Evolutionary conservation across 306 rosid genomes (phyloP), one percentile per base, ranked within the genome.

Genomic region (Quercus berberidifolia): DNA sequence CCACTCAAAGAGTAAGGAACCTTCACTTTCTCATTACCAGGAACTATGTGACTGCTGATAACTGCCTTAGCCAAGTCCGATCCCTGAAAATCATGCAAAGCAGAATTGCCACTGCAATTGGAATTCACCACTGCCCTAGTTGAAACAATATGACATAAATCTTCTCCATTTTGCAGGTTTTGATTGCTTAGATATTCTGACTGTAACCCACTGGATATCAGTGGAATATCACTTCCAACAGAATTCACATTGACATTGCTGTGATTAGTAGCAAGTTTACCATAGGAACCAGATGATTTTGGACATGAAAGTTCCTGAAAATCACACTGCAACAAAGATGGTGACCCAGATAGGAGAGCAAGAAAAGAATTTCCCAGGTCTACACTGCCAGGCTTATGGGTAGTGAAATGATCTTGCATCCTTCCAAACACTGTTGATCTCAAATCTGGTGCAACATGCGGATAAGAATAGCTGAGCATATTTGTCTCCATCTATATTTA

Each of bases 341-440:
- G 83, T 15, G 88, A 69, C 65, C 76, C 88, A 60, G 88, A 81
- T 19, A 81, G 78, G 59, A 85, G 83, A 55, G 85, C 73, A 26
- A 85, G 80, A 55, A 85, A 85, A 10, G 85, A 85, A 78, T 78
- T 78, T 25, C 78, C 88, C 31, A 49, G 68, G 10, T 63, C 71
- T 23, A 14, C 81, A 78, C 69, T 73, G 28, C 65, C 79, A 55
- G 78, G 60, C 65, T 77, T 79, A 23, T 79, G 73, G 49, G 79
- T 75, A 58, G 35, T 74, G 67, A 75, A 55, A 71, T 54, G 70
- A 55, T 76, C 81, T 56, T 85, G 86, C 78, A 64, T 46, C 79
- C 67, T 73, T 74, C 78, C 81, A 71, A 49, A 69, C 68, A 80
- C 10, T 52, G 30, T 23, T 12, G 80, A 41, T 68, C 86, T 85